Base-by-base conservation (phyloP, 306 rosid species). In the Acmispon strigosus region DNA sequence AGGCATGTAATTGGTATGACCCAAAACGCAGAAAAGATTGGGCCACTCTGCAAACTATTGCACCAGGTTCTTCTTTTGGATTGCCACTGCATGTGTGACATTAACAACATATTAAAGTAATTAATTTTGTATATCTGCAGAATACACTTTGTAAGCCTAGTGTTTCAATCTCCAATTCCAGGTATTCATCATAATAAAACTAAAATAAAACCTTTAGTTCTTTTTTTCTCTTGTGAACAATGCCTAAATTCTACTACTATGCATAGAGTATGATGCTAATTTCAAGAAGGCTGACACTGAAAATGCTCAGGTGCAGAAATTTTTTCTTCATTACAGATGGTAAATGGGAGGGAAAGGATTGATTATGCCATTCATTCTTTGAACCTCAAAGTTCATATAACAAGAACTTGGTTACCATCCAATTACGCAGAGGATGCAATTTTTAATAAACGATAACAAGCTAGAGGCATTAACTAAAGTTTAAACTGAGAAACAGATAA, bases 1-100 rank as follows among this genome's bases (percentile, higher is more conserved):
- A 83, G 76, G 96, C 87, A 58, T 95, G 99, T 68, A 89, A 78
- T 85, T 95, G 99, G 81, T 78, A 89, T 48, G 99, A 95, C n/a
- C 99, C 99, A 77, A 95, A 95, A 17, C 99, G 96, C 66, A 95
- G 70, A 82, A 95, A 95, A 49, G 96, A 87, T 74, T 80, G 97
- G 41, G 97, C 87, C 72, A 91, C 90, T 84, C 99, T 83, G 79
- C 96, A 95, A 54, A 91, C 96, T 45, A 95, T 80, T 69, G 99
- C 99, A 72, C 96, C 99, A 42, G 90, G 96, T 81, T 95, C 97
- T 59, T 95, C 99, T 81, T 95, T 91, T 57, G 96, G 82, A 77
- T 89, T 95, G 70, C 99, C 99, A 81, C 96, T 95, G 85, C 82
- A 74, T 32, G 73, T 41, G 56, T 6, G 52, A 58, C 19, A 79